Base-by-base conservation (phyloP, 176 grass and related monocot genomes). In the Poa annua region DNA sequence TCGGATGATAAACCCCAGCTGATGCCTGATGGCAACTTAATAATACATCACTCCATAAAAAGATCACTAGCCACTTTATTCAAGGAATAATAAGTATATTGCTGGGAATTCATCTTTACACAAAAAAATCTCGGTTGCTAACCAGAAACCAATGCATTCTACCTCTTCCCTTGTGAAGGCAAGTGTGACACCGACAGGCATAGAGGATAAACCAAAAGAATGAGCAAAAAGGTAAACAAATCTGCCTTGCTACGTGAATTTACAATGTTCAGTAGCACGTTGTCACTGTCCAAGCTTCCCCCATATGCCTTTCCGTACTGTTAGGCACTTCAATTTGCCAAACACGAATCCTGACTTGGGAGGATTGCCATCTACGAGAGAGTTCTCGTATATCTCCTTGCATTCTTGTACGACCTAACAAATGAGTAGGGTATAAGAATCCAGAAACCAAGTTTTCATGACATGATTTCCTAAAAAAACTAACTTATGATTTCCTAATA, bases 381-480 rank as follows among this genome's bases (percentile, higher is more conserved):
- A 90, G 57, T 90, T 88, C 66, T 99, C 97, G 21, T 94, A 99
- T 85, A 99, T 94, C 53, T 96, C 91, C 88, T 92, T 96, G 84
- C 97, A 99, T 80, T 96, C 97, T 92, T 96, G 91, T 85, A 99
- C 89, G 80, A 99, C 97, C 97, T 99, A 90, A 89, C 5, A 75
- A 87, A 90, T 13, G 15, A 81, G 34, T 33, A 47, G 8, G 51
- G 62, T 55, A 80, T 39, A 88, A 76, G 71, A 84, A 36, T 77
- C 21, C 53, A 17, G 0, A 7, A 5, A 36, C 6, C 26, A 79
- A 26, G 8, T 35, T 73, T 26, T 36, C 69, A 51, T 25, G 45
- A 74, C 4, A 74, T 47, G 39, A 14, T 44, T 45, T 36, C 6
- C 29, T 29, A 29, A 29, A 29, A 29, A 29, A 29, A 29, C 29